Evolutionary conservation across 78 protist species (phyloP).

Genomic region (Dictyostelium capitatum): DNA sequence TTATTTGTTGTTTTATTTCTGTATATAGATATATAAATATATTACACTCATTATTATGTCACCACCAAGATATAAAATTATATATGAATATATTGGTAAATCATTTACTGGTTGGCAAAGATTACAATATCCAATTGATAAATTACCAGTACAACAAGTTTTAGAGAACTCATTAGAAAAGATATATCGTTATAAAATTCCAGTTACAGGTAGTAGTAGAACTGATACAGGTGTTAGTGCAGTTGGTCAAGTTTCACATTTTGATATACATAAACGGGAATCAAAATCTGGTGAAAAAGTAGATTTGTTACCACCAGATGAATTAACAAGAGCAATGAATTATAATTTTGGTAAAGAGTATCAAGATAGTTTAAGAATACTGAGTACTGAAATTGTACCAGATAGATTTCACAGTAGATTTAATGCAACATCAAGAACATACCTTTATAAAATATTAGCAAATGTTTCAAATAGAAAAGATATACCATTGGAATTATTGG

Average conservation of each 20-base stretch:
- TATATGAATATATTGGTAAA: slow-evolving; percentile 60
- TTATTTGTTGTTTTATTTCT: no score
- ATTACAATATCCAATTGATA: slow-evolving; percentile 4
- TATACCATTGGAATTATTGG: slow-evolving; percentile 29
- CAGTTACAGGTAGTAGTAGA: slow-evolving; percentile 24
- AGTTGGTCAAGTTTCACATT: slow-evolving; percentile 43
- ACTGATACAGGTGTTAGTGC: slow-evolving; percentile 73
- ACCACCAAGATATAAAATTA: slow-evolving; percentile 55
- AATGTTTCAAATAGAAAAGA: background rate
- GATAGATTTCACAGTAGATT: slow-evolving; percentile 40
- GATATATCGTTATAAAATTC: background rate
- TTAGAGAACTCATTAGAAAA: slow-evolving; percentile 39
- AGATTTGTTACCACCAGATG: slow-evolving; percentile 15
- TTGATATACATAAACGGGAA: slow-evolving; percentile 1
- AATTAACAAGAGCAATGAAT: slow-evolving; percentile 33
- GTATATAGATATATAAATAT: no score
- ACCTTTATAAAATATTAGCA: slow-evolving; percentile 28
- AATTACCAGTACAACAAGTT: slow-evolving; percentile 48
- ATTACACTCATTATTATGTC: no score
- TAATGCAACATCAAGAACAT: slow-evolving; percentile 36
- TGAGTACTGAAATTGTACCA: slow-evolving; percentile 26
- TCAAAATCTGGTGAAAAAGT: slow-evolving; percentile 17
- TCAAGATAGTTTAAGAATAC: slow-evolving; percentile 4
- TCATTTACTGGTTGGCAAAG: slow-evolving; percentile 61
- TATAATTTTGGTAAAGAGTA: slow-evolving; percentile 24